Base-by-base conservation (phyloP, 805 yeast genomes). In the Jamesozyma rosinii region DNA sequence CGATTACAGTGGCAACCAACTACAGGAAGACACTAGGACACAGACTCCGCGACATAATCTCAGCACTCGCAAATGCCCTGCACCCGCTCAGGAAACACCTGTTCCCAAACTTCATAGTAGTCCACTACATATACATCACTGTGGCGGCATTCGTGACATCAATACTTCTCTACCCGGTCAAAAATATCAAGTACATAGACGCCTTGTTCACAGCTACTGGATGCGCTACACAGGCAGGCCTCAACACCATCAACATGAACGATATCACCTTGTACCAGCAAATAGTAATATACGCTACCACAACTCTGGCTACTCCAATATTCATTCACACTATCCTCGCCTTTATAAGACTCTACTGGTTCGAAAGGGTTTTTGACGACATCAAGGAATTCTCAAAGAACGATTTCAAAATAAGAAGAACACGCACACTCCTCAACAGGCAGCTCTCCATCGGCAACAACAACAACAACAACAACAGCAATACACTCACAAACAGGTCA, bases 151-250 rank as follows among this genome's bases (percentile, higher is more conserved):
- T 92, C 2, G 29, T 87, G 1, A 77, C 83, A 1, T 84, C 97
- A 0, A 71, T 89, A 26, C 54, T 89, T 38, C 61, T 90, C 32
- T 90, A 79, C 54, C 95, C 96, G 0, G 71, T 72, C 15, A 72
- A 70, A 43, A 80, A 82, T 54, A 58, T 65, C 26, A 38, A 54
- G 8, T 90, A 88, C 59, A 80, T 85, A 37, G 97, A 90, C 66
- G 77, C 82, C 2, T 65, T 90, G 20, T 84, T 89, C 60, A 67
- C 83, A 43, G 72, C 85, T 0, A 68, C 79, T 8, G 89, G 92
- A 3, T 76, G 89, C 0, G 65, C 81, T 1, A 86, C 97, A 1
- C 96, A 89, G 57, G 95, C 95, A 0, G 98, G 98, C 1, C 66
- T 90, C 44, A 87, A 85, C 58, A 80, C 95, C 0, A 68, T 83